phyloP scores from a whole-genome alignment of 352 stramenopile genomes.

The Phytophthora crassamura region DNA sequence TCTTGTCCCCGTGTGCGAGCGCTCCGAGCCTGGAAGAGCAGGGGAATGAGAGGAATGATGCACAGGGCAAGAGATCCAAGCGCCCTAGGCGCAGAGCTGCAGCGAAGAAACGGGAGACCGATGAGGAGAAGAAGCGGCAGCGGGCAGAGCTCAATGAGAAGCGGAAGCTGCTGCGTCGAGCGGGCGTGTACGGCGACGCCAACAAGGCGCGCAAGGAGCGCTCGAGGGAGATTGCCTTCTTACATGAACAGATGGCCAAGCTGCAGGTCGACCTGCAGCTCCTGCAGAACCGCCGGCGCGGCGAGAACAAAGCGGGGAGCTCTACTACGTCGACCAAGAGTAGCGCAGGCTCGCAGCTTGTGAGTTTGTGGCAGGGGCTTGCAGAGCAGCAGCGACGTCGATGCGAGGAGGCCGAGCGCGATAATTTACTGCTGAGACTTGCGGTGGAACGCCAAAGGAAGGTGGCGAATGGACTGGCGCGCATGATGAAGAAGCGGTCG shows the following conservation, averaged over 20 bases:
- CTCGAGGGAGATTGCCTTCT: conserved; percentile 39
- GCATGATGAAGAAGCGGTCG: conserved; percentile 35
- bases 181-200: conserved; percentile 31
- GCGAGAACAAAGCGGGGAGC: background rate
- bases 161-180: conserved; percentile 23
- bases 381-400: conserved; percentile 25
- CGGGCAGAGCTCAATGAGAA: conserved; percentile 16
- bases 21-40: background rate
- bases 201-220: conserved; percentile 43
- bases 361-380: conserved; percentile 32
- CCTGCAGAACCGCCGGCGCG: conserved; percentile 12
- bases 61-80: background rate
- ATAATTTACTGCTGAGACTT: conserved; percentile 41
- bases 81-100: background rate
- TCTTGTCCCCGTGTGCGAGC: background rate
- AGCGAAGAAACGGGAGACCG: background rate
- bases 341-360: background rate
- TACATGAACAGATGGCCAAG: conserved; percentile 39
- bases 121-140: conserved; percentile 17
- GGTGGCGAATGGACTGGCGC: conserved; percentile 41
- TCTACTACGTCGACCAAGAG: background rate
- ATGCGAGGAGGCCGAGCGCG: conserved; percentile 26
- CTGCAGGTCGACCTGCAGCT: conserved; percentile 41
- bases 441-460: conserved; percentile 52
- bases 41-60: background rate